These are phyloP conservation scores for Daldinia loculata DNA, from an alignment of 495 filamentous ascomycete species.

Conservation along the genomic window DNA sequence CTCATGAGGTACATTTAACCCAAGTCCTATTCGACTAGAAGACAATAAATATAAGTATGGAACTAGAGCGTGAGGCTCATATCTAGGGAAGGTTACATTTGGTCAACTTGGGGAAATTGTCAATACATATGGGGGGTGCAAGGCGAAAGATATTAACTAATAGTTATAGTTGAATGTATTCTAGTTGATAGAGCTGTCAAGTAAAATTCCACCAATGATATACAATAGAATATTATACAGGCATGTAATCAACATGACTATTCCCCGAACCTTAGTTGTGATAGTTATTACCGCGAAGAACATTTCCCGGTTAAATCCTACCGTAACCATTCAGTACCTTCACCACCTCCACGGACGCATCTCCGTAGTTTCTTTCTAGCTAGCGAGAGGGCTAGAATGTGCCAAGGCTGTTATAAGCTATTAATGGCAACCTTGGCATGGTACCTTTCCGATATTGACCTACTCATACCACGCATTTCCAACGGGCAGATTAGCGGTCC, in stretches of 20 bases:
- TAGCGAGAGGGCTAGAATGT: slow-evolving; percentile 8
- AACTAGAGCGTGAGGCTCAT: no score
- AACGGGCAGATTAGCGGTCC: neutral
- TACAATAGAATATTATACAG: neutral
- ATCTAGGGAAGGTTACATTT: no score
- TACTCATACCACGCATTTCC: neutral
- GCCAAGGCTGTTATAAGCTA: slow-evolving; percentile 2
- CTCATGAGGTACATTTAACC: no score
- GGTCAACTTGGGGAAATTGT: neutral
- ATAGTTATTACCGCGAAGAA: neutral
- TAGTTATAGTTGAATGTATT: neutral
- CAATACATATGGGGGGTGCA: neutral
- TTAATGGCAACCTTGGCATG: slow-evolving; percentile 10
- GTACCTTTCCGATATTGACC: slow-evolving; percentile 1
- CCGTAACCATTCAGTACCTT: neutral
- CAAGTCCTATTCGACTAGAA: no score
- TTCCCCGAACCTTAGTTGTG: neutral
- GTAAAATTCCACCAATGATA: neutral
- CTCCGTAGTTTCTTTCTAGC: slow-evolving; percentile 5
- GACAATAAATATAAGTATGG: no score
- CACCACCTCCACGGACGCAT: neutral
- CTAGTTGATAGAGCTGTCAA: neutral
- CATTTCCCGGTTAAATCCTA: slow-evolving; percentile 5
- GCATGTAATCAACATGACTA: neutral
- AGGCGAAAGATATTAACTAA: neutral